Evolutionary conservation across 2,329 filamentous ascomycete genomes (phyloP).

Genomic region (Lecanicillium sp.): DNA sequence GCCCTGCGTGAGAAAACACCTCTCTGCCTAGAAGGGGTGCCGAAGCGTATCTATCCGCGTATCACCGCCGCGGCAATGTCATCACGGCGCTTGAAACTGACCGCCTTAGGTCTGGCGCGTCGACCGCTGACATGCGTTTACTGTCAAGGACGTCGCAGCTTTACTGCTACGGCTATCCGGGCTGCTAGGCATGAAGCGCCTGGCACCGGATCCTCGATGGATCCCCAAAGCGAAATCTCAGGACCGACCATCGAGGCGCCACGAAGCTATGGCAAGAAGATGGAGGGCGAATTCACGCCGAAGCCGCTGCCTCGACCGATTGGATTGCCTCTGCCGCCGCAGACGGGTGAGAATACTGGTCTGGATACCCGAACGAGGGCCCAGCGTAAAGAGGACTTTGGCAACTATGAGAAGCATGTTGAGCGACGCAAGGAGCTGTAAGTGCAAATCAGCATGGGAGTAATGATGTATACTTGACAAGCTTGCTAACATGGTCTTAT

Average conservation of each 20-base stretch:
- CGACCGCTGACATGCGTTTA: conserved; percentile 33
- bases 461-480: conserved; percentile 5
- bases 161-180: conserved; percentile 34
- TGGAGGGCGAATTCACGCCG: conserved; percentile 46
- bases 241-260: conserved; percentile 49
- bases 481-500: conserved; percentile 2
- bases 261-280: conserved; percentile 48
- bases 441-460: conserved; percentile 12
- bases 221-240: conserved; percentile 28
- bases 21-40: no score
- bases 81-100: conserved; percentile 22
- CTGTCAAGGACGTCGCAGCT: conserved; percentile 43
- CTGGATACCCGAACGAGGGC: conserved; percentile 57
- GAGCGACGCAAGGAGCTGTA: conserved; percentile 68
- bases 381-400: conserved; percentile 70
- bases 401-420: conserved; percentile 78
- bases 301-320: conserved; percentile 64
- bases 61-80: conserved; percentile 15
- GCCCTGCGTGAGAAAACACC: no score
- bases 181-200: conserved; percentile 23
- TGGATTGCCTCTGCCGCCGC: conserved; percentile 67
- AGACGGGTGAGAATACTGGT: conserved; percentile 73
- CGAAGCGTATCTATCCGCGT: no score
- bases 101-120: conserved; percentile 19
- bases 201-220: conserved; percentile 25